Percentiles rank a stretch among this genome's conserved stretches.
Evolutionary conservation across 2,329 filamentous ascomycete species (phyloP).

Genomic region (Colletotrichum brevisporum): DNA sequence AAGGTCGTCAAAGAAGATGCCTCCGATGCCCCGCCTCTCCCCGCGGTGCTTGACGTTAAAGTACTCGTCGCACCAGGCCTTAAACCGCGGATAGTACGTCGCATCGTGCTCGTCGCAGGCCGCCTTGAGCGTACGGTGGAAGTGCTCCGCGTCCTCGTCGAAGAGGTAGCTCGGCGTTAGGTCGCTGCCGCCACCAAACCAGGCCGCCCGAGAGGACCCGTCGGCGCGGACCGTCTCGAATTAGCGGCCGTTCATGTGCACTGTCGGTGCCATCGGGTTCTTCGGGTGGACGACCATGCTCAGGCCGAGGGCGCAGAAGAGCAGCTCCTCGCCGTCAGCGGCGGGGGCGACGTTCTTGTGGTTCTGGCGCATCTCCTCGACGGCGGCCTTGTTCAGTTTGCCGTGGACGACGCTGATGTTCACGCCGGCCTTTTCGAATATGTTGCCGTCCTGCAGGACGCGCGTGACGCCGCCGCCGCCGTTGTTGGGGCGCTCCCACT

Average conservation of each 20-base stretch:
- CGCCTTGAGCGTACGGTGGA: slow-evolving; percentile 92
- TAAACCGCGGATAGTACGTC: slow-evolving; percentile 92
- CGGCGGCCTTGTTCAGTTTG: slow-evolving; percentile 85
- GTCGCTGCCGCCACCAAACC: slow-evolving; percentile 97
- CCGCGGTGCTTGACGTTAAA: slow-evolving; percentile 93
- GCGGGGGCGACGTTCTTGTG: slow-evolving; percentile 47
- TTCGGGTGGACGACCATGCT: slow-evolving; percentile 92
- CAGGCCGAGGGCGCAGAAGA: slow-evolving; percentile 96
- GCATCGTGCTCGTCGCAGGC: slow-evolving; percentile 94
- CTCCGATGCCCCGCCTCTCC: slow-evolving; percentile 89
- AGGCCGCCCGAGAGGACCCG: slow-evolving; percentile 88
- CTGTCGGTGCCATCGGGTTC: slow-evolving; percentile 97
- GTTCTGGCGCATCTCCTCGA: slow-evolving; percentile 82
- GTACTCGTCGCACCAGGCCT: slow-evolving; percentile 98
- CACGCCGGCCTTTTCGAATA: slow-evolving; percentile 97
- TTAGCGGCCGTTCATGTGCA: slow-evolving; percentile 99
- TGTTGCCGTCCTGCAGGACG: slow-evolving; percentile 94
- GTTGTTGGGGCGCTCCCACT: slow-evolving; percentile 88
- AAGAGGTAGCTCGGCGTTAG: slow-evolving; percentile 94
- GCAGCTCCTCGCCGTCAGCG: slow-evolving; percentile 79
- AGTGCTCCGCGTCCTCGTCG: slow-evolving; percentile 96
- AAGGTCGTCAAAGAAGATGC: slow-evolving; percentile 98
- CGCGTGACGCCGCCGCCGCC: slow-evolving; percentile 95
- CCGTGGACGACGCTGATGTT: slow-evolving; percentile 97
- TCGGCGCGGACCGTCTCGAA: slow-evolving; percentile 93